Base-by-base conservation (phyloP, 176 grass and related monocot species). In the Leersia perrieri region DNA sequence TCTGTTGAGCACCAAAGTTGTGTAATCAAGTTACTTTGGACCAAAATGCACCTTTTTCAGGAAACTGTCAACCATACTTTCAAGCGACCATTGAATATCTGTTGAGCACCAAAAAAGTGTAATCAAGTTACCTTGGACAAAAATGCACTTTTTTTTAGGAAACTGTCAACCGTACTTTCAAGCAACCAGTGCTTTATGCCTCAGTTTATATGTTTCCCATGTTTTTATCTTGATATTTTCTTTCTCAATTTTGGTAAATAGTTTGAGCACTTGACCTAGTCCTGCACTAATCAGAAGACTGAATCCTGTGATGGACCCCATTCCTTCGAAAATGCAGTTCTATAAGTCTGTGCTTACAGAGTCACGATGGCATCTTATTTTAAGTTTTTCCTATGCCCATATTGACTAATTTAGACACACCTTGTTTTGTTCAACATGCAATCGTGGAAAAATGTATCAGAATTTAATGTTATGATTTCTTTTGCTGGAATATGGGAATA, bases 401-500 rank as follows among this genome's bases (percentile, higher is more conserved):
- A 18, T 57, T 57, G 20, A 9, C 20, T 57, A 23, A 1, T 22
- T 57, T 23, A 57, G n/a, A 57, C 6, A 20, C 9, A 23, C 7
- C 22, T 22, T 57, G 5, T 57, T 51, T 23, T 57, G 22, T 18
- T 71, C 39, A 44, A 71, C 39, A 45, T 62, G 11, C 38, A 72
- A 23, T 11, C 1, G 2, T 61, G 12, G 44, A 7, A n/a, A 77
- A 34, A 47, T 80, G 7, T 68, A 75, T 60, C 23, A 57, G 51
- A 57, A 33, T 68, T 79, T 85, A 68, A n/a, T 11, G 53, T 75
- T 85, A 33, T 53, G 20, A 35, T 28, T 15, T 75, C 38, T 13
- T 16, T 63, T 75, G 42, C 33, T 75, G 79, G 42, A 35, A 23
- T 58, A 23, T 23, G 80, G n/a, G 60, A 51, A n/a, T 77, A n/a